phyloP scores from a whole-genome alignment of 306 rosid genomes.

The Vigna mungo region DNA sequence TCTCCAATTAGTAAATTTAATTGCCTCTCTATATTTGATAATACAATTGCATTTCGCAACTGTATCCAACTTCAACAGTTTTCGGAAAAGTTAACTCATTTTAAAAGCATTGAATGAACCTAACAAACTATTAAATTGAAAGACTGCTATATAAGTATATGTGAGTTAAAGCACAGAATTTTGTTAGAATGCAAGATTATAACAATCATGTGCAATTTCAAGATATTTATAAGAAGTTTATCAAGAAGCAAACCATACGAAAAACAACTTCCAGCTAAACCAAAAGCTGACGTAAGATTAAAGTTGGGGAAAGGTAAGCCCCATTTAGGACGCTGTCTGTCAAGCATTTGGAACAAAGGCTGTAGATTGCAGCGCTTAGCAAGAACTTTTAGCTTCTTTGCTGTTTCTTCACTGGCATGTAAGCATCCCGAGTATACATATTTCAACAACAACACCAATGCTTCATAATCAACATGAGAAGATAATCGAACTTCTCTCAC shows the following conservation, averaged over 20 bases:
- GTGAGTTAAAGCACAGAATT: conserved; percentile 13
- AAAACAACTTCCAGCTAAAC: conserved; percentile 66
- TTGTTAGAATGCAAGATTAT: conserved; percentile 21
- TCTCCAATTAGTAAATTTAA: conserved; percentile 20
- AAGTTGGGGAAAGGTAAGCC: conserved; percentile 64
- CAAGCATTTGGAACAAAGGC: conserved; percentile 71
- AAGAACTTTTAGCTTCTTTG: conserved; percentile 67
- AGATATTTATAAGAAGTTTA: conserved; percentile 31
- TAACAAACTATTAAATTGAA: conserved; percentile 8
- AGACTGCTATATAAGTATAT: conserved; percentile 22
- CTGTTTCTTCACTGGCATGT: conserved; percentile 63
- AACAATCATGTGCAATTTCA: conserved; percentile 36
- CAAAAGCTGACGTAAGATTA: conserved; percentile 65
- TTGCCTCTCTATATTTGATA: not conserved
- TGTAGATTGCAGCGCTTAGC: conserved; percentile 73
- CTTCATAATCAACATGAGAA: conserved; percentile 69
- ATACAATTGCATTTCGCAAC: conserved; percentile 31
- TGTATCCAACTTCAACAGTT: conserved; percentile 22
- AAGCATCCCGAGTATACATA: conserved; percentile 72
- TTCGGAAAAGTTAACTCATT: conserved; percentile 30
- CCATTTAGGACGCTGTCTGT: conserved; percentile 74
- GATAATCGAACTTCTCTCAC: conserved; percentile 67
- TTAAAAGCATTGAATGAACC: conserved; percentile 12
- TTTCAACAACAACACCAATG: conserved; percentile 71
- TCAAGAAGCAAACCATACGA: conserved; percentile 67